Evolutionary conservation across 768 basidiomycete species (phyloP), one percentile per base, ranked within the genome.

Genomic region (Tylopilus felleus): DNA sequence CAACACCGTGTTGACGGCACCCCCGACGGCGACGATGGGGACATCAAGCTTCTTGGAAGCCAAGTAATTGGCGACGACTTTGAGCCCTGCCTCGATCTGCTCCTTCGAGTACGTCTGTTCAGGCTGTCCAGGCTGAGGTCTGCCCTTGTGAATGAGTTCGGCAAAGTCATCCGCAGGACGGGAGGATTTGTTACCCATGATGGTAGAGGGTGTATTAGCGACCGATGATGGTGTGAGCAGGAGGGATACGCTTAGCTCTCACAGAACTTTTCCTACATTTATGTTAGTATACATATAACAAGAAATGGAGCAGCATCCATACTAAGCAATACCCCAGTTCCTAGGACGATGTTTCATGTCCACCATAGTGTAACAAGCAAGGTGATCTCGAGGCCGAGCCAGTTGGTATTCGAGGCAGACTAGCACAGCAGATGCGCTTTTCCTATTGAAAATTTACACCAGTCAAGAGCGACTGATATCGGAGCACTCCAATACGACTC

Each of bases 1-100:
- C 12, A 45, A 7, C 43, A 57, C 47, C 5, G 53, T 57, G 47
- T 55, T 57, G 10, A 57, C 56, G 17, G 56, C 56, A 2, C 53
- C 56, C 2, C 56, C 56, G 21, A 55, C 47, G 22, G 55, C 14
- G 38, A 49, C 53, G 43, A 57, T 55, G 47, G 47, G 16, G 22
- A 44, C 35, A 8, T 57, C 9, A 40, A 47, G 55, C 6, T 16
- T 7, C 22, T 56, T 55, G 28, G 41, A 54, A 3, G 21, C 27
- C 35, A 57, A 22, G 23, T 44, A 19, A n/a, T 38, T 19, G 21
- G 56, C 56, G 23, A 55, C 56, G n/a, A 44, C 23, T 8, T 27
- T 21, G 19, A 57, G 52, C 2, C 47, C 52, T 39, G 31, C 14
- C 23, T 57, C 52, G 23, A 57, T 57, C 31, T 17, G 21, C 8